Evolutionary conservation across 2,329 filamentous ascomycete genomes (phyloP), one percentile per base, ranked within the genome.

Genomic region (Boeremia lycopersici): DNA sequence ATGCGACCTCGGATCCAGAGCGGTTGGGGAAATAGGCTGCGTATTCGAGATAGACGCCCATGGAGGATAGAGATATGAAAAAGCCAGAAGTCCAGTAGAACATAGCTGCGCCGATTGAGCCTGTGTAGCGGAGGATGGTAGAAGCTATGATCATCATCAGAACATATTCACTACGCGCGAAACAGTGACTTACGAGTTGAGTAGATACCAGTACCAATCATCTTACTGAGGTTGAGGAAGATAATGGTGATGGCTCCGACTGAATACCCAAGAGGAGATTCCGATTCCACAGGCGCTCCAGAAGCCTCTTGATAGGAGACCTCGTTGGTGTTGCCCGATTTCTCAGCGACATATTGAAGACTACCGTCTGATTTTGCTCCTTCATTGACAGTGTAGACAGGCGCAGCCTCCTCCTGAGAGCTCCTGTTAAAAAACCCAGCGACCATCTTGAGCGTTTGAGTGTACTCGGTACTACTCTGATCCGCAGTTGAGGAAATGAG

Each of bases 61-160:
- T 78, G 1, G 81, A 81, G 2, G 82, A 78, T 0, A 79, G 68
- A 0, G 85, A 82, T 46, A 87, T 83, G 31, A 88, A 43, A 52
- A 84, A 83, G 3, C 87, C 87, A 11, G 89, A 78, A 1, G 82
- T 71, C 86, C 87, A 89, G 72, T 84, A 89, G 12, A 89, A 78
- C 51, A 89, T 72, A 30, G 80, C 77, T 1, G 89, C 71, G 0
- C 87, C 87, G 8, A 89, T 77, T 0, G 86, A 88, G 1, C 86
- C 86, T 0, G 85, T 84, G 1, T 81, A 81, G 1, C 63, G 75
- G 2, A 89, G 76, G n/a, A 89, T 84, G 0, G 78, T 78, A 0
- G 82, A 81, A 13, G 86, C 83, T 86, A 51, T 10, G 17, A 23
- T 23, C 6, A 12, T 23, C 4, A 23, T 56, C 11, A 56, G 47